Evolutionary conservation across 2,329 filamentous ascomycete genomes (phyloP).

Genomic region (Didymella glomerata): DNA sequence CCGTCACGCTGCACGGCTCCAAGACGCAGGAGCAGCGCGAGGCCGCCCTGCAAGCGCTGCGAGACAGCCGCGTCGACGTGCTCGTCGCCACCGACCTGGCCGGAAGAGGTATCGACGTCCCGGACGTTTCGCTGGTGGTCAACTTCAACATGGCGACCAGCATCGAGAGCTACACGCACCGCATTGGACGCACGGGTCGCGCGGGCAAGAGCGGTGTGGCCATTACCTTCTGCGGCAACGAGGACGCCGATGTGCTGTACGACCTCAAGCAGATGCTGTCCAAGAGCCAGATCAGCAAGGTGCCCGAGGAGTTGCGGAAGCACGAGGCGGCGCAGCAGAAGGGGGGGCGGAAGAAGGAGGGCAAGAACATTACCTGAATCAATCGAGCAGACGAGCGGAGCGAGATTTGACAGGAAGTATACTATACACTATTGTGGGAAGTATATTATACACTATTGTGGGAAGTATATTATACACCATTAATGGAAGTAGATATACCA

Average conservation of each 20-base stretch:
- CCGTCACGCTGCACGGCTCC: slow-evolving; percentile 90
- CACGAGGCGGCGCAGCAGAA: slow-evolving; percentile 93
- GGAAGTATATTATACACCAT: too few relatives aligned
- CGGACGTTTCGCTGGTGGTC: slow-evolving; percentile 90
- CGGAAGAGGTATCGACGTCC: slow-evolving; percentile 96
- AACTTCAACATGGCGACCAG: slow-evolving; percentile 98
- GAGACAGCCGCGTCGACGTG: slow-evolving; percentile 81
- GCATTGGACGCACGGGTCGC: slow-evolving; percentile 95
- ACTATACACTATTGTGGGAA: too few relatives aligned
- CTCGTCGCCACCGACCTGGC: slow-evolving; percentile 96
- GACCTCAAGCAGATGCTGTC: slow-evolving; percentile 95
- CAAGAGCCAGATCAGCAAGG: slow-evolving; percentile 86
- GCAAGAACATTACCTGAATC: slow-evolving; percentile 10
- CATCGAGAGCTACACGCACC: slow-evolving; percentile 96
- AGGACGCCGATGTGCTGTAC: slow-evolving; percentile 90
- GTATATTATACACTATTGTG: too few relatives aligned
- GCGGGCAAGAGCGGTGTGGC: slow-evolving; percentile 96
- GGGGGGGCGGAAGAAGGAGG: slow-evolving; percentile 52
- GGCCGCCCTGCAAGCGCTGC: slow-evolving; percentile 84
- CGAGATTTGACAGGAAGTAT: too few relatives aligned
- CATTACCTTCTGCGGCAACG: slow-evolving; percentile 91
- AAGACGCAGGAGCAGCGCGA: slow-evolving; percentile 99
- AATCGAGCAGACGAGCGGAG: too few relatives aligned
- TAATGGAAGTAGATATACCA: too few relatives aligned
- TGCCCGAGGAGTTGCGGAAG: slow-evolving; percentile 88